These are phyloP conservation scores for Solanum medicagineum DNA, from an alignment of 257 asterid genomes.

Conservation along the genomic window DNA sequence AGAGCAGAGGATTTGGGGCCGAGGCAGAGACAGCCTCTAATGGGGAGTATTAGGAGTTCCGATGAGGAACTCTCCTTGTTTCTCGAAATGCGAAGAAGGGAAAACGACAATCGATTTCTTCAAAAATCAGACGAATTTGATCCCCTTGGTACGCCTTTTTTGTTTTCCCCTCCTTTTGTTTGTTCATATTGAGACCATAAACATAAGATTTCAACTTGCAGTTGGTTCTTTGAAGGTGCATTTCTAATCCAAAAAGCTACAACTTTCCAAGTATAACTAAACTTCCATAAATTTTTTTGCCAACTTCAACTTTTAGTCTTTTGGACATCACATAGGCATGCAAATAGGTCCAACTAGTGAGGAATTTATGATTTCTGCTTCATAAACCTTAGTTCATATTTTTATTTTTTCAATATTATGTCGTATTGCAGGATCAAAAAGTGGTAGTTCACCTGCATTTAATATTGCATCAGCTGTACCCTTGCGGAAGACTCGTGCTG, in stretches of 20 bases:
- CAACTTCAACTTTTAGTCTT: not conserved
- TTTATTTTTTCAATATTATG: not conserved
- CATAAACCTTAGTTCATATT: not conserved
- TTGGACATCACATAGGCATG: not conserved
- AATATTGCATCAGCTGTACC: slow-evolving; percentile 44
- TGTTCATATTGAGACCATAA: not conserved
- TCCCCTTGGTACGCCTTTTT: slow-evolving; percentile 39
- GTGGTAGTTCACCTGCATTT: slow-evolving; percentile 58
- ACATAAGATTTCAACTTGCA: not conserved
- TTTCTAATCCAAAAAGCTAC: not conserved
- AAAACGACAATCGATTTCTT: slow-evolving; percentile 61
- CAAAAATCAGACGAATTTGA: slow-evolving; percentile 73
- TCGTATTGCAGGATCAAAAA: slow-evolving; percentile 44
- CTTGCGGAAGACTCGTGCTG: slow-evolving; percentile 60
- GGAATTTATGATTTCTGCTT: not conserved
- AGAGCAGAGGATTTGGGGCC: slow-evolving; percentile 53
- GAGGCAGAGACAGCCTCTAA: not conserved
- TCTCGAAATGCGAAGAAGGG: slow-evolving; percentile 83
- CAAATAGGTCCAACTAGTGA: not conserved
- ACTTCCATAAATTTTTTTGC: not conserved
- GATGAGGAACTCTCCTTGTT: slow-evolving; percentile 89
- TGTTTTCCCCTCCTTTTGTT: not conserved
- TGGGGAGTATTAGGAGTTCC: slow-evolving; percentile 53
- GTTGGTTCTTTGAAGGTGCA: not conserved
- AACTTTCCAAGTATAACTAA: not conserved